Conservation (phyloP, 306 rosid species). For the Benincasa hispida region DNA sequence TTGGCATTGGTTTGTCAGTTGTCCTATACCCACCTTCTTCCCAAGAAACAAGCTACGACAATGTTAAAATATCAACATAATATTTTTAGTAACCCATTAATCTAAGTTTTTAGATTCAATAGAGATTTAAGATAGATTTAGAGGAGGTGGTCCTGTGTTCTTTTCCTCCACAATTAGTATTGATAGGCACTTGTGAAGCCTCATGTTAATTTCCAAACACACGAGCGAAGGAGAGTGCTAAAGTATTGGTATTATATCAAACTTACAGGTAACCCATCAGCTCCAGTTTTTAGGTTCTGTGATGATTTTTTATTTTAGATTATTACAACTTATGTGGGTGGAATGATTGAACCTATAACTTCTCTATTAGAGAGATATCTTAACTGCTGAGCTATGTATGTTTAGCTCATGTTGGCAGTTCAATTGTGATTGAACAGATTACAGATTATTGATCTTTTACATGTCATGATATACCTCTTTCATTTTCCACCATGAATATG, state of each 20-base stretch:
- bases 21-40: constrained; percentile 73
- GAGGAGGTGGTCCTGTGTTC: neutral
- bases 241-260: too few relatives aligned
- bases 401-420: neutral
- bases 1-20: constrained; percentile 87
- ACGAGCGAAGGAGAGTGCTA: neutral
- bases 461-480: neutral
- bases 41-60: constrained; percentile 85
- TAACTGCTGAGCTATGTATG: neutral
- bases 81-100: neutral
- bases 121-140: neutral
- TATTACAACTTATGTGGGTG: neutral
- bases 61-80: neutral
- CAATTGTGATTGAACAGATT: neutral
- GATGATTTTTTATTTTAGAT: neutral
- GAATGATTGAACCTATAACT: neutral
- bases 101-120: neutral
- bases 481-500: neutral
- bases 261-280: neutral
- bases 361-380: neutral
- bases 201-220: neutral
- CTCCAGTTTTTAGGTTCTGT: neutral
- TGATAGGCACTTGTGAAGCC: neutral
- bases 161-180: neutral
- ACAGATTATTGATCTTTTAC: neutral